phyloP scores from a whole-genome alignment of 177 flowering plant species.

The Vitis hybrid region DNA sequence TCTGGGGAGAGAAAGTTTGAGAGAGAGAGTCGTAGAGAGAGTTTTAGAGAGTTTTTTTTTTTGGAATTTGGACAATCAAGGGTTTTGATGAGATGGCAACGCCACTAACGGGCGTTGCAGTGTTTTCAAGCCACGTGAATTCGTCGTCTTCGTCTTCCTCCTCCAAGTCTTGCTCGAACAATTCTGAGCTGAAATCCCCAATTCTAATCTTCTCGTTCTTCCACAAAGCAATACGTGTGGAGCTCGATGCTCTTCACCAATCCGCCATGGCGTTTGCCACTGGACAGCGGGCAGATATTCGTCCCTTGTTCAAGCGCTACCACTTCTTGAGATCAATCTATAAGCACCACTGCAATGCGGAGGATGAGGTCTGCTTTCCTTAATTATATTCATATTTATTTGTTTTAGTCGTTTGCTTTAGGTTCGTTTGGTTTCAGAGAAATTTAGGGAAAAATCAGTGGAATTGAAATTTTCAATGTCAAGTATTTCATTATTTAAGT shows the following conservation, averaged over 20 bases:
- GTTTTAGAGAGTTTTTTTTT: background rate
- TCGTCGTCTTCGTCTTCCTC: constrained; percentile 20
- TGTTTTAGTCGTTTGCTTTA: background rate
- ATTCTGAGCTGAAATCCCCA: constrained; percentile 29
- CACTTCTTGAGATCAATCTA: constrained; percentile 41
- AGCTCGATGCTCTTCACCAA: constrained; percentile 48
- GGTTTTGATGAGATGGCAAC: constrained; percentile 15
- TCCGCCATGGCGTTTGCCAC: constrained; percentile 49
- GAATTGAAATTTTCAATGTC: background rate
- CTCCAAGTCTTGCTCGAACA: constrained; percentile 8
- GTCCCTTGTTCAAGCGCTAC: constrained; percentile 29
- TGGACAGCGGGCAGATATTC: constrained; percentile 26
- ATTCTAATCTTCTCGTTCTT: constrained; percentile 43
- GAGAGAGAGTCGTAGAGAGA: background rate
- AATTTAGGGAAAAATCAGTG: background rate
- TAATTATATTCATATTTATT: background rate
- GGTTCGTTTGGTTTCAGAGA: background rate
- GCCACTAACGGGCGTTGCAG: constrained; percentile 24
- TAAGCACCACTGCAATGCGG: constrained; percentile 50
- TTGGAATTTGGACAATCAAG: background rate
- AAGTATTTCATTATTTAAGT: too few species aligned
- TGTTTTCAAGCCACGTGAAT: constrained; percentile 13
- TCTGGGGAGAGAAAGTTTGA: background rate
- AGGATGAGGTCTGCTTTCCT: constrained; percentile 40
- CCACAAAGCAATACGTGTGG: constrained; percentile 44